Conservation (phyloP, 768 basidiomycete genomes). For the Megacollybia marginata region DNA sequence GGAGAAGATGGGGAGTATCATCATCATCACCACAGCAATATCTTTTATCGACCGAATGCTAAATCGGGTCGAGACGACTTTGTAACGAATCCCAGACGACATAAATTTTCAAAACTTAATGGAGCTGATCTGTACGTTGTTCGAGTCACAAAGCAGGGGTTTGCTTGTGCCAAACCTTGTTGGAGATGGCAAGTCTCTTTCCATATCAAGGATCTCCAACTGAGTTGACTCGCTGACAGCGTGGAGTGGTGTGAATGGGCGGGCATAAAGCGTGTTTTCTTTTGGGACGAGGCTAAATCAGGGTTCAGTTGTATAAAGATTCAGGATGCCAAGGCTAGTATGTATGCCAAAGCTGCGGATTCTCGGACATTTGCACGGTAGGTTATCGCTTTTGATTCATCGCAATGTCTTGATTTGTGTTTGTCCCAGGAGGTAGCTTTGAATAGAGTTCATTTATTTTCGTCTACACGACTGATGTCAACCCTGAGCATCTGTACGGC, state of each 20-base stretch:
- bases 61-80: too few species aligned
- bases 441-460: too few species aligned
- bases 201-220: neutral
- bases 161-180: conserved; percentile 45
- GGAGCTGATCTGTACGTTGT: conserved; percentile 52
- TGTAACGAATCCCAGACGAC: neutral
- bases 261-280: conserved; percentile 48
- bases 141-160: conserved; percentile 39
- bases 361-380: conserved; percentile 22
- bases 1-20: neutral
- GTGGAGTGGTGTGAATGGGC: conserved; percentile 52
- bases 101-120: conserved; percentile 28
- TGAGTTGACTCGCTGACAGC: conserved; percentile 13
- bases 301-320: conserved; percentile 35
- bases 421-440: too few species aligned
- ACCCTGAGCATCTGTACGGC: too few species aligned
- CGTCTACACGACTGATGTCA: too few species aligned
- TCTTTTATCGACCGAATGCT: too few species aligned
- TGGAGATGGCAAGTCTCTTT: conserved; percentile 32
- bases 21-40: too few species aligned
- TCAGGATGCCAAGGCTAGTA: conserved; percentile 26
- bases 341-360: conserved; percentile 42
- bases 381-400: too few species aligned
- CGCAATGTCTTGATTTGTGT: too few species aligned
- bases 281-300: conserved; percentile 33